A percentile compares a stretch with the other conserved stretches of the same genome.
Conservation (phyloP, 805 yeast genomes). For the Tetrapisispora arboricola region DNA sequence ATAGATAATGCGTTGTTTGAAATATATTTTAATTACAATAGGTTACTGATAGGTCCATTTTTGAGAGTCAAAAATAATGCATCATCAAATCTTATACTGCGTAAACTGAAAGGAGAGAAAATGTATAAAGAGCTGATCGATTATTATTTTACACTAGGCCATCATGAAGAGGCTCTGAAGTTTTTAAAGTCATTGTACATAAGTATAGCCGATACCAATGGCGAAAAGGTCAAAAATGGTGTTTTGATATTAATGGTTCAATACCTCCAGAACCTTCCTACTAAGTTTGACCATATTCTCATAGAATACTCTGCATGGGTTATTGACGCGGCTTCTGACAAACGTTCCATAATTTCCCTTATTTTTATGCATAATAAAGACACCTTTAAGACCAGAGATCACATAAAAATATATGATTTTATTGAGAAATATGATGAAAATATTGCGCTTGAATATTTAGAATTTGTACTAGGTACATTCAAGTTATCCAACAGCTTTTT, state of each 20-base stretch:
- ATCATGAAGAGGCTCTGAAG: slow-evolving; percentile 58
- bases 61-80: slow-evolving; percentile 69
- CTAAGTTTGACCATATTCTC: slow-evolving; percentile 41
- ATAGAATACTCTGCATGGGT: slow-evolving; percentile 47
- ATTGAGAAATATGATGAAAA: slow-evolving; percentile 27
- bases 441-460: slow-evolving; percentile 40
- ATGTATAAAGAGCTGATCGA: slow-evolving; percentile 64
- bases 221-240: slow-evolving; percentile 8
- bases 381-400: slow-evolving; percentile 49
- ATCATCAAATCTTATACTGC: slow-evolving; percentile 50
- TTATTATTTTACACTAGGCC: slow-evolving; percentile 53
- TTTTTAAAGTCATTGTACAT: slow-evolving; percentile 34
- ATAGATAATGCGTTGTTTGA: slow-evolving; percentile 74
- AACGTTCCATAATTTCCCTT: slow-evolving; percentile 28
- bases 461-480: slow-evolving; percentile 35
- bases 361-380: slow-evolving; percentile 60
- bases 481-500: slow-evolving; percentile 30
- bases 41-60: slow-evolving; percentile 72
- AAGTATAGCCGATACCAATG: slow-evolving; percentile 9
- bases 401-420: slow-evolving; percentile 42
- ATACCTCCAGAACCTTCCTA: slow-evolving; percentile 47
- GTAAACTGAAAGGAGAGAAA: slow-evolving; percentile 36
- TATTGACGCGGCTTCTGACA: slow-evolving; percentile 28
- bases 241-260: slow-evolving; percentile 28
- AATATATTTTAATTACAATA: slow-evolving; percentile 59